Evolutionary conservation across 2,329 filamentous ascomycete genomes (phyloP), one percentile per base, ranked within the genome.

Genomic region (Alternaria angustiovoidea): DNA sequence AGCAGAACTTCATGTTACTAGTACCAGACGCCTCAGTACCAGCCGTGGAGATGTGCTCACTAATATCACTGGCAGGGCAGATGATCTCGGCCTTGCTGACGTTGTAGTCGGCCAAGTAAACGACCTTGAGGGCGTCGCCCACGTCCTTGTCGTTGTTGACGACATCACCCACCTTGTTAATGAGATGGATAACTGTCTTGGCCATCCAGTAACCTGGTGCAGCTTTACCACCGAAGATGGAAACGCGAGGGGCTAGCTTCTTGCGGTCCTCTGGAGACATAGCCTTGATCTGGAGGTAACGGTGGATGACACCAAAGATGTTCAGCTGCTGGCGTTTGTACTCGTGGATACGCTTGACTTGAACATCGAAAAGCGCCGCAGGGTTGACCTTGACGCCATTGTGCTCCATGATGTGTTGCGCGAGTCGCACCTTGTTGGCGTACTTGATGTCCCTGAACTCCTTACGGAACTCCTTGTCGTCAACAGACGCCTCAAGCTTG

Each of bases 141-240:
- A 98, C 89, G 34, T 98, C 95, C 43, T 88, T 84, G 73, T 99
- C 95, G 41, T 92, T 91, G 83, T 99, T 99, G 69, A 99, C 90
- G 3, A 98, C 91, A 16, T 88, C 82, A 4, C 93, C 93, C 26
- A 98, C 95, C 63, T 89, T 90, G 83, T 97, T 98, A 84, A 99
- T 89, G 58, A 99, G 87, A 77, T 98, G 94, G 71, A 99, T 99
- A 68, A 97, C 93, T 41, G 95, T 96, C 87, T 99, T 99, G 38
- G 95, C 95, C 95, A 98, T 99, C 95, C 95, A 99, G 84, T 99
- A 99, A 16, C 95, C 95, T 0, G 95, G 95, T 2, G 95, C 95
- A 26, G 95, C 95, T 82, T 99, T 99, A 72, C 95, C 95, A 75
- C 95, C 95, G 77, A 99, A 98, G 79, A 99, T 96, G 58, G 91